Evolutionary conservation across 2,329 filamentous ascomycete genomes (phyloP), one percentile per base, ranked within the genome.

Genomic region (Pezicula radicicola): DNA sequence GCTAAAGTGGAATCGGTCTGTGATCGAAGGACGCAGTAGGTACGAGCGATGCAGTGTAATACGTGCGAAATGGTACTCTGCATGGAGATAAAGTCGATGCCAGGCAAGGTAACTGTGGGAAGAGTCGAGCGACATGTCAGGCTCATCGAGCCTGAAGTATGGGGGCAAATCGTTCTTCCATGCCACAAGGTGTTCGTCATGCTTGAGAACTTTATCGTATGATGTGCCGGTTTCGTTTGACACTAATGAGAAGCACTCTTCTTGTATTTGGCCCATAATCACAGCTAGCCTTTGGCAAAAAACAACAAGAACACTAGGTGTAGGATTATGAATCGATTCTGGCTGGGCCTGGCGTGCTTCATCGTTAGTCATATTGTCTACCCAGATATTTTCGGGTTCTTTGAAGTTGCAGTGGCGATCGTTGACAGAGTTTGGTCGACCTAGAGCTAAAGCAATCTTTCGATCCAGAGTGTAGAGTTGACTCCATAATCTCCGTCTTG

Each of bases 41-140:
- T 70, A 73, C 0, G 69, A 65, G 3, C 70, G 63, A 52, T 73
- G 71, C 2, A 73, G 63, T 3, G 70, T 73, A 35, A 72, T 68
- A 25, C 69, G 59, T 4, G 70, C 66, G 47, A 73, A 74, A 50
- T 73, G 68, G 46, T 69, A 73, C 46, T 65, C 64, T 16, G 66
- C 69, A 53, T 72, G 71, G 3, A 73, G 61, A 50, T 71, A 67
- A 6, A 70, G 61, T 3, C 71, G 60, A 37, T 72, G 66, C 70
- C 70, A 73, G 6, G 53, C 56, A 0, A 73, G 51, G 42, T 65
- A 72, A 2, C 63, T 57, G 4, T 62, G 58, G 0, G 30, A 37
- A 1, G 44, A 50, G 50, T 73, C 71, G 19, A 64, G 60, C 2
- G 63, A 65, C 2, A 55, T 52, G 43, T 71, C 68, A 1, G 70